Base-by-base conservation (phyloP, 83 land plant species). In the Picea mariana region DNA sequence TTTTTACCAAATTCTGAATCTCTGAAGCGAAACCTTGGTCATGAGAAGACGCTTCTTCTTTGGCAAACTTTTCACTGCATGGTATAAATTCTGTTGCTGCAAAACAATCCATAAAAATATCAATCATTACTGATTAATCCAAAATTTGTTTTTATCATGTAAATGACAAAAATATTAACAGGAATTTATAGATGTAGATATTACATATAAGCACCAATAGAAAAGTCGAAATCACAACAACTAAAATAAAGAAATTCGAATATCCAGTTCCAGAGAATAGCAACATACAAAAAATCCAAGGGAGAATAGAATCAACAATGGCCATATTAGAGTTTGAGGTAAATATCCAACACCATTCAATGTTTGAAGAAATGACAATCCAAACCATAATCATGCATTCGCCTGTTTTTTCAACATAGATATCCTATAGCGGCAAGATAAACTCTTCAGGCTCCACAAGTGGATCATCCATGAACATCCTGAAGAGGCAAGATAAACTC, bases 1-100 rank as follows among this genome's bases (percentile, higher is more conserved):
- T 92, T 79, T 79, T 90, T 12, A 91, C 92, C 34, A 90, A 84
- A 60, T 92, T 90, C 40, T 85, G 84, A 58, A 92, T 83, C 82
- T 92, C 92, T 5, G 95, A 93, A 34, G 75, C 65, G 71, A 93
- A 91, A 3, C 95, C 95, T 61, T 87, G 91, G 62, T 92, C 95
- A 1, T 27, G 31, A 27, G 31, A 27, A 27, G 31, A 27, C 31
- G 1, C 31, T 27, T 27, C 31, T 27, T 79, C 6, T 86, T 87
- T 49, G 85, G 84, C 52, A 93, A 87, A 63, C 88, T 91, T 64
- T 93, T 93, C 24, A 91, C 64, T 55, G 91, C 72, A 12, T 92
- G 93, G 63, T 82, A 85, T 38, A 93, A 21, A 21, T 0, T 62
- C 76, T 40, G 84, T 85, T 67, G 77, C 97, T 94, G 95, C 82